Evolutionary conservation across 257 asterid species (phyloP).

Genomic region (Marsdenia floribunda): DNA sequence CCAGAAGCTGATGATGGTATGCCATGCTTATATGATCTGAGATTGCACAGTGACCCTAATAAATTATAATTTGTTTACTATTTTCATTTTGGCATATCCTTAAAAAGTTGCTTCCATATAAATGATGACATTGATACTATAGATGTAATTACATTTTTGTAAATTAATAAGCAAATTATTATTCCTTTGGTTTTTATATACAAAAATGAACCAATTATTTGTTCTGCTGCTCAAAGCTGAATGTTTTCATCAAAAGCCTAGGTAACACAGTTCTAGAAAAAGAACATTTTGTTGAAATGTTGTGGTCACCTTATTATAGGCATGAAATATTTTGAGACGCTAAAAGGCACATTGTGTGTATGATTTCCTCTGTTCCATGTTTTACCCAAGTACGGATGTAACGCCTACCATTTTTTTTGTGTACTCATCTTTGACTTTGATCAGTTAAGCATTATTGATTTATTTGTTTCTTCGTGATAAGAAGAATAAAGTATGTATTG

Average conservation of each 20-base stretch:
- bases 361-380: neutral
- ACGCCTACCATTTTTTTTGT: no score
- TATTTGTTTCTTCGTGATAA: neutral
- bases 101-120: neutral
- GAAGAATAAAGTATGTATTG: neutral
- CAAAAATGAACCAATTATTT: neutral
- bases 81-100: neutral
- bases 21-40: constrained; percentile 19
- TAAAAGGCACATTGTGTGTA: neutral
- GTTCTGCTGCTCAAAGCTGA: neutral
- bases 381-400: neutral
- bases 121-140: neutral
- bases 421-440: neutral
- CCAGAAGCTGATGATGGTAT: constrained; percentile 57
- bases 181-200: neutral
- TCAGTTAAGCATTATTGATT: neutral
- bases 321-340: neutral
- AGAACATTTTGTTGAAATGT: neutral
- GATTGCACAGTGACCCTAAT: neutral
- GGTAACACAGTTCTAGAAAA: neutral
- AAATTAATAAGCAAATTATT: neutral
- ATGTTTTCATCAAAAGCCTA: neutral
- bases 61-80: neutral
- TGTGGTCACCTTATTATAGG: neutral
- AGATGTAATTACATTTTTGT: neutral